Evolutionary conservation across 257 asterid genomes (phyloP).

Genomic region (Verbascum thapsus): DNA sequence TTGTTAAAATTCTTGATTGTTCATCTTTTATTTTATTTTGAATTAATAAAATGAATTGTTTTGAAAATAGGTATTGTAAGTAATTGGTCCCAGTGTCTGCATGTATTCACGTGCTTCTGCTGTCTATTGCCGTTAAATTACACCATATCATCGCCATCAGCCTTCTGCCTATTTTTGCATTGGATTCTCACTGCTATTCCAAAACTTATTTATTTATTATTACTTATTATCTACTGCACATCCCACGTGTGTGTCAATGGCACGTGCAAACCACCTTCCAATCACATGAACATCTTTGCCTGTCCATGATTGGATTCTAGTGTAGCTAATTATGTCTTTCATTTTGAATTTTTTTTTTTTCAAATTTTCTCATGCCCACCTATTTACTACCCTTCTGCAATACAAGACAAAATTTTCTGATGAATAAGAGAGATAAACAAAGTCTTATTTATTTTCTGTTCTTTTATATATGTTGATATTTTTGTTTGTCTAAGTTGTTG

Average conservation of each 20-base stretch:
- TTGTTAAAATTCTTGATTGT: no score
- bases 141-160: conserved; percentile 45
- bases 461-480: conserved; percentile 17
- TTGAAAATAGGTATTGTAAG: conserved; percentile 36
- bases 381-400: conserved; percentile 41
- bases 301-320: conserved; percentile 34
- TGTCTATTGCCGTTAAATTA: conserved; percentile 45
- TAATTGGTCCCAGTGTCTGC: conserved; percentile 68
- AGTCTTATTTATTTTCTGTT: not conserved
- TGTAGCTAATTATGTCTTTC: not conserved
- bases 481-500: not conserved
- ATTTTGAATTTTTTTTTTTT: not conserved
- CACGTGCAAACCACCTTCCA: conserved; percentile 59
- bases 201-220: not conserved
- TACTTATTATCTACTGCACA: conserved; percentile 30
- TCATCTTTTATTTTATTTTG: no score
- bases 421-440: conserved; percentile 35
- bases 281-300: conserved; percentile 40
- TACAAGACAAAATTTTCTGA: conserved; percentile 54
- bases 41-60: not conserved
- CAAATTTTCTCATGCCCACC: conserved; percentile 32
- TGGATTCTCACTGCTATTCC: conserved; percentile 53
- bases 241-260: conserved; percentile 69
- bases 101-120: conserved; percentile 75
- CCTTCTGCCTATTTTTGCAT: conserved; percentile 40